These are phyloP conservation scores for Calocybe cyanea DNA, from an alignment of 768 basidiomycete genomes.

Conservation along the genomic window DNA sequence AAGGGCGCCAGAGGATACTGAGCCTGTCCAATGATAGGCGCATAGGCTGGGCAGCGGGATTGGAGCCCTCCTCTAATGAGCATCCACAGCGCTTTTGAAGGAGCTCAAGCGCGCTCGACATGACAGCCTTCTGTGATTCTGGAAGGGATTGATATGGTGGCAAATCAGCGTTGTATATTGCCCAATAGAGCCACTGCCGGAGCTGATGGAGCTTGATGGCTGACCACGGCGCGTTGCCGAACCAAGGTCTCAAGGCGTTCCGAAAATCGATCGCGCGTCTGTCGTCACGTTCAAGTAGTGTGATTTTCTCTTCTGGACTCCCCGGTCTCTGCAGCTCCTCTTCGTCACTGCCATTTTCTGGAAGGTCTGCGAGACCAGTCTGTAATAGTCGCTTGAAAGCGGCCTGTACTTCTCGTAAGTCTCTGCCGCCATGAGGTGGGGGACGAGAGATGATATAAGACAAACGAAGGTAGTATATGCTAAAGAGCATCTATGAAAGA, in stretches of 20 bases:
- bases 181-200: slow-evolving; percentile 79
- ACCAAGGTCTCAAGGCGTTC: slow-evolving; percentile 71
- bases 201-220: slow-evolving; percentile 60
- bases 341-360: slow-evolving; percentile 50
- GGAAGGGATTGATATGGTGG: slow-evolving; percentile 48
- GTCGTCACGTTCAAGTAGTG: slow-evolving; percentile 56
- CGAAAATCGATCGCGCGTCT: slow-evolving; percentile 73
- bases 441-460: slow-evolving; percentile 43
- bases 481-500: slow-evolving; percentile 56
- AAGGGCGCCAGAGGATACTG: slow-evolving; percentile 64
- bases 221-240: slow-evolving; percentile 71
- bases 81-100: slow-evolving; percentile 73
- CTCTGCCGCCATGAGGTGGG: slow-evolving; percentile 39
- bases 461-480: slow-evolving; percentile 57
- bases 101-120: slow-evolving; percentile 59
- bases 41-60: slow-evolving; percentile 49
- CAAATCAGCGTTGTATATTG: slow-evolving; percentile 66
- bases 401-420: slow-evolving; percentile 51
- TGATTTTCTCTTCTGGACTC: slow-evolving; percentile 58
- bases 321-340: slow-evolving; percentile 55
- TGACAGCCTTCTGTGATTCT: slow-evolving; percentile 37
- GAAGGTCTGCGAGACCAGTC: slow-evolving; percentile 55
- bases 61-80: slow-evolving; percentile 56
- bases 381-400: slow-evolving; percentile 63
- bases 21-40: slow-evolving; percentile 78